Evolutionary conservation across 2,329 filamentous ascomycete species (phyloP).

Genomic region (Macrophomina pseudophaseolina): DNA sequence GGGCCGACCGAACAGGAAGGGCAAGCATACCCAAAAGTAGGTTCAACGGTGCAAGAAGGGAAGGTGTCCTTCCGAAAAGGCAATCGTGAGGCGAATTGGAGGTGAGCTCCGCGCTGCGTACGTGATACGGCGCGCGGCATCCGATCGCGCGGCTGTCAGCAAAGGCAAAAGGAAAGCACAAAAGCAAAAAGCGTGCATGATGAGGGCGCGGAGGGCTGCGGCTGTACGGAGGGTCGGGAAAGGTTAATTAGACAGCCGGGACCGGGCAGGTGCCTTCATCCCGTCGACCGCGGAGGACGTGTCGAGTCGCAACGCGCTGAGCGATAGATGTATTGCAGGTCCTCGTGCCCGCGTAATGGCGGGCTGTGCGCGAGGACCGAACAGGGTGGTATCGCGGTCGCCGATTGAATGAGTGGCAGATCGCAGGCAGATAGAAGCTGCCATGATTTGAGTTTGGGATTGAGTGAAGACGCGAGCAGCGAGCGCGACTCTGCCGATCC

Average conservation of each 20-base stretch:
- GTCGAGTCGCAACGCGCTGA: neutral
- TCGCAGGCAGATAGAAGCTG: neutral
- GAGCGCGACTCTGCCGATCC: constrained; percentile 8
- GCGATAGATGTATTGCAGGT: neutral
- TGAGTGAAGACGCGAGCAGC: neutral
- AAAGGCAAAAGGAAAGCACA: neutral
- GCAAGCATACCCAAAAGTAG: constrained; percentile 14
- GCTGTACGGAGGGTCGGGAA: constrained; percentile 18
- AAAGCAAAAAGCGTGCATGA: neutral
- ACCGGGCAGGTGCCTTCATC: neutral
- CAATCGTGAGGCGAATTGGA: neutral
- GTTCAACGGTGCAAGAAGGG: constrained; percentile 19
- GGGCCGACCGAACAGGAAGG: constrained; percentile 5
- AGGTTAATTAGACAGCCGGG: constrained; percentile 16
- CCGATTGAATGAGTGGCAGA: constrained; percentile 1
- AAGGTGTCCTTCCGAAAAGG: constrained; percentile 15
- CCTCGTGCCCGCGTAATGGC: neutral
- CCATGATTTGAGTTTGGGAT: constrained; percentile 19
- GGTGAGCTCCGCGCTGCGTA: neutral
- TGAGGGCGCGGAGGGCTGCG: constrained; percentile 20
- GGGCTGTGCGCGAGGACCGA: neutral
- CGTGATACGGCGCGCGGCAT: constrained; percentile 4
- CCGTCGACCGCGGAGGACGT: neutral
- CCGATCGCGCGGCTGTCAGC: constrained; percentile 10
- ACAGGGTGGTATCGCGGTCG: neutral